Evolutionary conservation across 2,329 filamentous ascomycete species (phyloP), one percentile per base, ranked within the genome.

Genomic region (Knoxdaviesia capensis): DNA sequence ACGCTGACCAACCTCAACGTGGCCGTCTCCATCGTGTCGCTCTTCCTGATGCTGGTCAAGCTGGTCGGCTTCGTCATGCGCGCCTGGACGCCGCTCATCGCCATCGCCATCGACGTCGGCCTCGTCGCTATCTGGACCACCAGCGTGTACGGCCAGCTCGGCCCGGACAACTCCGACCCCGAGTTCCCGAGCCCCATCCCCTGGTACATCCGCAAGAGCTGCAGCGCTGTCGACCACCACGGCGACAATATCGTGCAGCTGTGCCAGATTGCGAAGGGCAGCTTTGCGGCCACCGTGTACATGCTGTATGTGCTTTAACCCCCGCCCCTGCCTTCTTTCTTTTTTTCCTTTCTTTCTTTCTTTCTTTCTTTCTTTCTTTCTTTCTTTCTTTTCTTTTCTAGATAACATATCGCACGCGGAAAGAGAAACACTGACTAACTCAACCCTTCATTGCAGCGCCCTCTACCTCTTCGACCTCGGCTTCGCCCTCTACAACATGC

Each of bases 1-100:
- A 71, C 69, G 81, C 64, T 84, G 47, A 85, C 81, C 39, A 66
- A 78, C 50, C 84, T 72, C 61, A 85, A 87, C 53, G 73, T 86
- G 49, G 77, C 78, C 53, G 78, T 86, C 49, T 79, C 80, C 34
- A 70, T 88, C 48, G 64, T 85, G 42, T 77, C 74, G 44, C 77
- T 82, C 56, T 88, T 88, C 63, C 66, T 85, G 54, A 69, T 84
- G 47, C 68, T 87, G 38, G 64, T 68, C 56, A 86, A 85, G 63
- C 65, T 71, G 48, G 71, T 80, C 46, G 66, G 71, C 52, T 77
- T 71, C 59, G 73, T 83, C 52, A 74, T 86, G 67, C 74, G 78
- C 54, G 61, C 77, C 51, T 84, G 75, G 66, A 74, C 67, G 49
- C 82, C 82, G 5, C 54, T 82, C 45, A 45, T 86, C 43, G 74